Percentiles rank a stretch among this genome's conserved stretches.
Evolutionary conservation across 805 yeast species (phyloP).

Genomic region (Pichia manshurica): DNA sequence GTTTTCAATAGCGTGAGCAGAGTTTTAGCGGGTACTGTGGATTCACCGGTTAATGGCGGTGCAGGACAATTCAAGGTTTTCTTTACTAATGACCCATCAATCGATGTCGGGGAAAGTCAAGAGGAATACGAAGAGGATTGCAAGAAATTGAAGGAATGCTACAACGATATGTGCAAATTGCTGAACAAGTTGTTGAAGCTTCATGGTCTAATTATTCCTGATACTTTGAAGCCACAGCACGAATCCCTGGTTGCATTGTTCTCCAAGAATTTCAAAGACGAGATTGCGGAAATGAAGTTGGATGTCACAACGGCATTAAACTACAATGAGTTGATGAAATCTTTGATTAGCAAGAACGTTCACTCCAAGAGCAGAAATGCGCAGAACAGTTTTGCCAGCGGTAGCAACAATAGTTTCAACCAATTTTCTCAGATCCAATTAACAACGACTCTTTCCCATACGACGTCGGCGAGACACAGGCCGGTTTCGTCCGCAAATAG

Average conservation of each 20-base stretch:
- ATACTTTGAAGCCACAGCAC: constrained; percentile 55
- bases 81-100: constrained; percentile 28
- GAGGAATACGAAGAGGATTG: constrained; percentile 24
- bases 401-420: constrained; percentile 4
- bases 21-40: constrained; percentile 77
- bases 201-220: constrained; percentile 61
- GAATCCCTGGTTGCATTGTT: constrained; percentile 59
- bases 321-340: constrained; percentile 16
- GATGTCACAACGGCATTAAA: constrained; percentile 21
- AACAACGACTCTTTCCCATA: neutral
- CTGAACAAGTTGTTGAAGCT: constrained; percentile 60
- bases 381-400: neutral
- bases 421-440: constrained; percentile 2
- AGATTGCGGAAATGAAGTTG: constrained; percentile 43
- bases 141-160: constrained; percentile 39
- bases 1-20: constrained; percentile 62
- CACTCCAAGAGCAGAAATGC: constrained; percentile 14
- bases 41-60: constrained; percentile 91
- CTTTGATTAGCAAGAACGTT: constrained; percentile 15
- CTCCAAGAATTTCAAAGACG: constrained; percentile 60
- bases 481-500: constrained; percentile 4
- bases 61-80: constrained; percentile 76
- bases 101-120: constrained; percentile 18
- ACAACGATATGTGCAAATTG: constrained; percentile 62
- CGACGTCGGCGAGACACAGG: neutral